phyloP scores from a whole-genome alignment of 148 eudicot species.

The Spergularia bocconei region DNA sequence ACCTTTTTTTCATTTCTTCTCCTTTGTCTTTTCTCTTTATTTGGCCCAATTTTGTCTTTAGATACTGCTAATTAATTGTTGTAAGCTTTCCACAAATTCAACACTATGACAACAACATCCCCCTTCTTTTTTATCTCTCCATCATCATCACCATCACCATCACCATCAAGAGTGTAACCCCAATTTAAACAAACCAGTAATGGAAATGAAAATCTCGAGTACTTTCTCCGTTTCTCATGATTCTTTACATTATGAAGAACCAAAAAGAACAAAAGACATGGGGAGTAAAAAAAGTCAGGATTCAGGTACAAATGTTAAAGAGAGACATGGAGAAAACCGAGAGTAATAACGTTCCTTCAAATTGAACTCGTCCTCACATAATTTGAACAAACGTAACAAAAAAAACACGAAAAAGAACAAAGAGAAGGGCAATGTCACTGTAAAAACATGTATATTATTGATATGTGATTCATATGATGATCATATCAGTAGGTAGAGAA shows the following conservation, averaged over 20 bases:
- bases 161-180: not conserved
- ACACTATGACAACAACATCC: not conserved
- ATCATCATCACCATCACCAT: not conserved
- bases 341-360: no score
- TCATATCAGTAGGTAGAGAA: conserved; percentile 15
- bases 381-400: no score
- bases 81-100: not conserved
- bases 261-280: no score
- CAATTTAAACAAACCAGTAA: not conserved
- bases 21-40: conserved; percentile 12
- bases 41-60: conserved; percentile 19
- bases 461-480: conserved; percentile 22
- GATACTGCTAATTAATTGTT: conserved; percentile 6
- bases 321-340: no score
- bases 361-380: no score
- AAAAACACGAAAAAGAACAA: no score
- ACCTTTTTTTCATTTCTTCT: conserved; percentile 8
- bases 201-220: no score
- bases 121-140: not conserved
- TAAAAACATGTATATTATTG: conserved; percentile 6
- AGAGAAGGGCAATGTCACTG: not conserved
- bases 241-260: no score
- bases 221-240: no score
- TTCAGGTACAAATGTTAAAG: no score
- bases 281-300: no score